These are phyloP conservation scores for Buxus sempervirens DNA, from an alignment of 164 flowering plant species.

Conservation along the genomic window DNA sequence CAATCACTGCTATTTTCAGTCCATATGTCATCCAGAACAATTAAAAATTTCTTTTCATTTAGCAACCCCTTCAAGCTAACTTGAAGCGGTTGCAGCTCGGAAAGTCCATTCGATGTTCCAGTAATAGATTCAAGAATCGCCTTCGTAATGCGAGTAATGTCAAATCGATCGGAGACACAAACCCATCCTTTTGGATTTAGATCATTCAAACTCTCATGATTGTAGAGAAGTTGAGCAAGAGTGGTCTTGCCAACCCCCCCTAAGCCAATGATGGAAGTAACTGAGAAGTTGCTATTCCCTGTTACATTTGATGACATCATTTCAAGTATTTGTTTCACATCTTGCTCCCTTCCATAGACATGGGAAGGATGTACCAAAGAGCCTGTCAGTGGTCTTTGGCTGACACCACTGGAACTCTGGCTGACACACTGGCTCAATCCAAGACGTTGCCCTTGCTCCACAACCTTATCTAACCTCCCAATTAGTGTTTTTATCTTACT, in stretches of 20 bases:
- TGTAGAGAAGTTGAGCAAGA: conserved; percentile 6
- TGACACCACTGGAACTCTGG: background rate
- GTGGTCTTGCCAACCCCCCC: conserved; percentile 16
- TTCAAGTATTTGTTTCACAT: background rate
- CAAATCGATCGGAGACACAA: conserved; percentile 6
- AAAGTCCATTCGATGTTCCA: background rate
- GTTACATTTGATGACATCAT: background rate
- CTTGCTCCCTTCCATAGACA: conserved; percentile 2
- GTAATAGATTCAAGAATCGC: conserved; percentile 7
- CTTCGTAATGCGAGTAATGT: background rate
- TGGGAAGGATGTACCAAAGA: background rate
- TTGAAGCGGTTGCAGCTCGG: background rate
- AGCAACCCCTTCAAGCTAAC: background rate
- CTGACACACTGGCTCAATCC: background rate
- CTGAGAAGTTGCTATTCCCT: background rate
- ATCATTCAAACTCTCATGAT: background rate
- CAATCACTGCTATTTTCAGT: conserved; percentile 13
- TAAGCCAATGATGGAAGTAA: conserved; percentile 1
- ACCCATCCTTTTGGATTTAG: conserved; percentile 5
- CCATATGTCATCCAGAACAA: conserved; percentile 16
- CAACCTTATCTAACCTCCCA: background rate
- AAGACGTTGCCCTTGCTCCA: background rate
- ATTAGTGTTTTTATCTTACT: background rate
- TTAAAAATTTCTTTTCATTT: background rate
- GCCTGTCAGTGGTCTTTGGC: background rate